Base-by-base conservation (phyloP, 2,329 filamentous ascomycete species). In the Colletotrichum destructivum region DNA sequence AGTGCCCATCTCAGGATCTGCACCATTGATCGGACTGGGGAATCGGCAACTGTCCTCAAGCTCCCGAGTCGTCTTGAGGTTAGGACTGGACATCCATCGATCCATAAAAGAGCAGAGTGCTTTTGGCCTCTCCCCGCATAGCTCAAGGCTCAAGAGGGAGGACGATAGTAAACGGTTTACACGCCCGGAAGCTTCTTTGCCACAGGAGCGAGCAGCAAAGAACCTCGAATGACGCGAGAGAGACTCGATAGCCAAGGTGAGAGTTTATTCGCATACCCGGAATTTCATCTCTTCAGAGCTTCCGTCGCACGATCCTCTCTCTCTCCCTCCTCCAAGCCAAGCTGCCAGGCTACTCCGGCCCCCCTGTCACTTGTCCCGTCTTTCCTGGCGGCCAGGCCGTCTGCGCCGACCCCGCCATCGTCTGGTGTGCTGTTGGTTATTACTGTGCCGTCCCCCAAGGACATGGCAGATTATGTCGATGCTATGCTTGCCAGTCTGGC, bases 401-500 rank as follows among this genome's bases (percentile, higher is more conserved):
- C 75, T 74, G 72, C 75, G 73, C 77, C 77, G 77, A 80, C 80
- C 81, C 81, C 79, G 80, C 82, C 79, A 80, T 81, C 74, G 74
- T 72, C 73, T 75, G 76, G 77, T 77, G 77, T 77, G 78, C 76
- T 78, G 77, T 77, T 79, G 77, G 77, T 76, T 75, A 76, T 74
- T 76, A 73, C 76, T 78, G 79, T 82, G 80, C 81, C 82, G 81
- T 79, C 74, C 75, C 76, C 77, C 76, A 73, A 75, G 75, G 52
- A 76, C 78, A 78, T 42, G 76, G 79, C 78, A 80, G 81, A 82
- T 82, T 81, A 78, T 79, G 78, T 76, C 78, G 78, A 75, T 78
- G 77, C 78, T 80, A 80, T 79, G 81, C 79, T 77, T 76, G 76
- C 81, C 76, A 83, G 82, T 80, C 79, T 81, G 76, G 78, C 74